Evolutionary conservation across 208 protist species (phyloP).

Genomic region (Trypanosoma congolense): DNA sequence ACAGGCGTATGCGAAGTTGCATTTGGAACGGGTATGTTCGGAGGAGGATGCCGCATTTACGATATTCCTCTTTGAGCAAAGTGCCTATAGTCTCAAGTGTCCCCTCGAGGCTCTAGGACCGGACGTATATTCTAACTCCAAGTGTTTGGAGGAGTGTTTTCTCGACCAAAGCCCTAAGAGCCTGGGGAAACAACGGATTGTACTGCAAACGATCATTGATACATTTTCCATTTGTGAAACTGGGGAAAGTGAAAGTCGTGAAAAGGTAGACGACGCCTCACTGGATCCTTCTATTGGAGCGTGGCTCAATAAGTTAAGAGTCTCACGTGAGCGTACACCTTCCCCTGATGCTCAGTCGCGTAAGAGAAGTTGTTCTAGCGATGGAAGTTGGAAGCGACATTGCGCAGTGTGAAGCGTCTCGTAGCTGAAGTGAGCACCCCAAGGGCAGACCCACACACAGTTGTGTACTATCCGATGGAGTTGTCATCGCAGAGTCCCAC

Average conservation of each 20-base stretch:
- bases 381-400: conserved; percentile 7
- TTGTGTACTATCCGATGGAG: conserved; percentile 12
- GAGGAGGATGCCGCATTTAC: conserved; percentile 83
- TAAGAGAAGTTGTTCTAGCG: conserved; percentile 9
- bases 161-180: conserved; percentile 31
- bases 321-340: neutral
- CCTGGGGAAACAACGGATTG: conserved; percentile 36
- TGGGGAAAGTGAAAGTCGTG: neutral
- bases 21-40: conserved; percentile 72
- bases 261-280: neutral
- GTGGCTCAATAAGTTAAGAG: conserved; percentile 9
- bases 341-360: neutral
- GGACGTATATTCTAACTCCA: conserved; percentile 71
- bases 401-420: conserved; percentile 20
- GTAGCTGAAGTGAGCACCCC: conserved; percentile 10
- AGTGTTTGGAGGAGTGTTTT: conserved; percentile 69
- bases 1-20: conserved; percentile 94
- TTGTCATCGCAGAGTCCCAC: neutral
- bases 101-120: conserved; percentile 49
- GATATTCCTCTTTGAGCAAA: conserved; percentile 85
- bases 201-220: conserved; percentile 51
- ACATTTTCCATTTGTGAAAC: conserved; percentile 53
- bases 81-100: conserved; percentile 77
- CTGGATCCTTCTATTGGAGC: conserved; percentile 4
- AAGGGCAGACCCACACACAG: conserved; percentile 17